A percentile compares a stretch with the other conserved stretches of the same genome.
Evolutionary conservation across 2,329 filamentous ascomycete species (phyloP).

Genomic region (Fusarium camptoceras): DNA sequence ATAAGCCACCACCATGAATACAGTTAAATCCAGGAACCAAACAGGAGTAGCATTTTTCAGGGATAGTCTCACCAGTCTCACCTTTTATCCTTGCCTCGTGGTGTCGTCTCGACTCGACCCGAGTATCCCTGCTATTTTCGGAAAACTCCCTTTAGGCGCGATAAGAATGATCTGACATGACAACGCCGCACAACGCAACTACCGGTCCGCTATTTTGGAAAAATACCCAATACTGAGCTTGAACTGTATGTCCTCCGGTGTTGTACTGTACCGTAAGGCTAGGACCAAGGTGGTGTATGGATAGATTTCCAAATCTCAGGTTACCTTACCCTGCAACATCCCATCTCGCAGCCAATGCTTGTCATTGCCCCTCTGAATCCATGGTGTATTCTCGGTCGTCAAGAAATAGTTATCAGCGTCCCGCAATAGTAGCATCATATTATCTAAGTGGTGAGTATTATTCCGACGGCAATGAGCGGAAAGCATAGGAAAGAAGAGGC

Average conservation of each 20-base stretch:
- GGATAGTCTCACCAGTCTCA: slow-evolving; percentile 8
- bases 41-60: background rate
- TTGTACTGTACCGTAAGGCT: slow-evolving; percentile 4
- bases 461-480: slow-evolving; percentile 39
- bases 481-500: slow-evolving; percentile 40
- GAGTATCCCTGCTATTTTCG: slow-evolving; percentile 30
- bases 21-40: slow-evolving; percentile 12
- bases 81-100: background rate
- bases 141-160: slow-evolving; percentile 36
- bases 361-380: slow-evolving; percentile 10
- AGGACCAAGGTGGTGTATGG: slow-evolving; percentile 21
- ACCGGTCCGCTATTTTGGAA: slow-evolving; percentile 36
- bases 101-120: background rate
- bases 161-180: slow-evolving; percentile 49
- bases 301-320: slow-evolving; percentile 35
- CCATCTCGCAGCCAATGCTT: slow-evolving; percentile 26
- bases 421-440: slow-evolving; percentile 28
- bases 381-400: background rate
- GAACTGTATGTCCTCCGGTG: background rate
- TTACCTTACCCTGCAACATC: slow-evolving; percentile 43
- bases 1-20: background rate
- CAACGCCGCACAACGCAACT: slow-evolving; percentile 32
- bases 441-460: background rate
- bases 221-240: background rate
- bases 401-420: slow-evolving; percentile 18